These are phyloP conservation scores for Triangularia verruculosa DNA, from an alignment of 2,329 filamentous ascomycete species.

Conservation along the genomic window DNA sequence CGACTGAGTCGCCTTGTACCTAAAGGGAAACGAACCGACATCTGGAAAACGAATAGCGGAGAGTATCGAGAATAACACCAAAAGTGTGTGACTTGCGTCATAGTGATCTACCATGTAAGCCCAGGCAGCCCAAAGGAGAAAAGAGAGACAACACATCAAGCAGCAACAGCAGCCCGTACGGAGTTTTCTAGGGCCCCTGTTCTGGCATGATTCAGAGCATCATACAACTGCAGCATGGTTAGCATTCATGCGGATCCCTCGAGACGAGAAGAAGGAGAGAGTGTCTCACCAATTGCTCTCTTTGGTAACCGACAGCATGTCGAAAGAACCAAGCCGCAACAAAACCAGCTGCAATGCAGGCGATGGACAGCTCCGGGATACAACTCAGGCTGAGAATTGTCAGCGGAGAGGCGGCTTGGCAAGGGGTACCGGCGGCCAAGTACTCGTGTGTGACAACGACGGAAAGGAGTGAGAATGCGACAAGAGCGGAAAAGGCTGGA, in stretches of 20 bases:
- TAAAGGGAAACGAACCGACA: not conserved
- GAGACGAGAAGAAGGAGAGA: not conserved
- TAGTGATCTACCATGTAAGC: not conserved
- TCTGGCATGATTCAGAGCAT: not conserved
- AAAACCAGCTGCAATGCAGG: conserved; percentile 12
- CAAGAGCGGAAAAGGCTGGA: not conserved
- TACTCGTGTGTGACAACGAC: conserved; percentile 3
- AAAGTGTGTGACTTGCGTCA: not conserved
- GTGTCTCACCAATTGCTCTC: not conserved
- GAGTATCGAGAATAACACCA: not conserved
- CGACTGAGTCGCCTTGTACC: not conserved
- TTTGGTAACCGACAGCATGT: conserved; percentile 3
- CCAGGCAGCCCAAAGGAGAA: not conserved
- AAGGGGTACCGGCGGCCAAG: not conserved
- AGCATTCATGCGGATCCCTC: not conserved
- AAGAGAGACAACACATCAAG: not conserved
- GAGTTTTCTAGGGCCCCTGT: not conserved
- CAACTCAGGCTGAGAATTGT: not conserved
- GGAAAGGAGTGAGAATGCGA: conserved; percentile 2
- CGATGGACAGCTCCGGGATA: conserved; percentile 4
- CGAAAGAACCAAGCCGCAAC: conserved; percentile 13
- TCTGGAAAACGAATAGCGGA: no score
- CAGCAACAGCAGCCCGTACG: not conserved
- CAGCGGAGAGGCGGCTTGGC: not conserved
- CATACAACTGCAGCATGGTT: not conserved